Evolutionary conservation across 2,329 filamentous ascomycete species (phyloP), one percentile per base, ranked within the genome.

Genomic region (Taxawa tesnikishii): DNA sequence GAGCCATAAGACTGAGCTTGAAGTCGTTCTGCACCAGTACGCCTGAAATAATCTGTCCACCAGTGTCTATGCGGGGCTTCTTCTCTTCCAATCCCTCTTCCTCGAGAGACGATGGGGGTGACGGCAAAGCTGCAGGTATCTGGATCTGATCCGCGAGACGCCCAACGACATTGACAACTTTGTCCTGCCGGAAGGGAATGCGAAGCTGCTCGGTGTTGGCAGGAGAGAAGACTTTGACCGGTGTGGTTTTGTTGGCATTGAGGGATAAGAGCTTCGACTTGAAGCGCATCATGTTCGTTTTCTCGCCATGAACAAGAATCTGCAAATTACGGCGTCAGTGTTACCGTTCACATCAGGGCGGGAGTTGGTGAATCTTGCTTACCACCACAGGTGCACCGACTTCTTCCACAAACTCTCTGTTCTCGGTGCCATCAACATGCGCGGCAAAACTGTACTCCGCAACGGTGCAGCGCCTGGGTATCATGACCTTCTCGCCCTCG

Each of bases 11-110:
- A 0, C 83, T 92, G 51, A 98, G 74, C 55, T 96, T 94, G 58
- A 98, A 96, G 54, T 94, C 90, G 53, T 93, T 96, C 46, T 96
- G 88, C 6, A 98, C 87, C 11, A 98, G 68, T 0, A 98, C 90
- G 16, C 90, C 90, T 1, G 79, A 82, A 45, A 98, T 73, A 26
- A 96, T 65, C 34, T 71, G 65, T 1, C 58, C 44, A 16, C 52
- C 74, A 21, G 93, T 66, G 41, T 39, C 14, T 41, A 42, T 39
- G 36, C 23, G 51, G 47, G 17, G 40, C 44, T 25, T 51, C 43
- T 37, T 46, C 36, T 43, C 43, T 4, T 37, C 34, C 14, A 37
- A 35, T 28, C 44, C 41, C 6, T 48, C 51, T 10, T 62, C 62
- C 15, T 63, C 59, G 5, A 62, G 54, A 21, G 58, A 54, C 13